Evolutionary conservation across 2,329 filamentous ascomycete species (phyloP), one percentile per base, ranked within the genome.

Genomic region (Rhinocladiella similis): DNA sequence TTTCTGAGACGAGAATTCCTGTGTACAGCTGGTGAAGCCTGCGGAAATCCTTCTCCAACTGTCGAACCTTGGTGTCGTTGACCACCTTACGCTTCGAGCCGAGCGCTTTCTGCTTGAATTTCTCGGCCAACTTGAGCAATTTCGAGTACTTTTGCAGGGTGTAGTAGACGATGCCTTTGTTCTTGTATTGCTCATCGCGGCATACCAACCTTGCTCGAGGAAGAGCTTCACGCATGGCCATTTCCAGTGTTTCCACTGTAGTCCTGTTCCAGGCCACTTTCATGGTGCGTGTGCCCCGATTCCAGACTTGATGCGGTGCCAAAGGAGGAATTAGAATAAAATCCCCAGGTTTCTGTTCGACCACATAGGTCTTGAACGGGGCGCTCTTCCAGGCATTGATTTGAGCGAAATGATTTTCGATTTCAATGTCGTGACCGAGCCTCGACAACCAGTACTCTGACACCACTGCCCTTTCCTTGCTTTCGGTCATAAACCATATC

Each of bases 401-500:
- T 68, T 97, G 93, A 0, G 93, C 94, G 73, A 97, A 97, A 71
- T 97, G 93, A 63, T 93, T 91, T 69, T 99, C 94, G 16, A 97
- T 90, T 68, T 97, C 93, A 59, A 97, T 92, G 66, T 99, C 93
- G 68, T 99, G 94, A 1, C 94, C 94, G 4, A 99, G 80, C 72
- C 91, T 89, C 1, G 91, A 96, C 47, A 95, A 77, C 77, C 95
- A 99, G 71, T 96, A 97, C 68, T 97, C 93, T 0, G 91, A 87
- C 2, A 97, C 91, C 3, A 93, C 81, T 59, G 92, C 87, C 1
- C 94, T 86, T 67, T 99, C 94, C 66, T 94, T 95, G 35, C 87
- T 91, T 70, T 97, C 91, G 0, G 94, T 97, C 94, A 99, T 97
- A 70, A 97, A 96, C 94, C 94, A 99, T 36, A 99, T 84, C 0